phyloP scores from a whole-genome alignment of 1,284 basidiomycete species.

The Amylostereum areolatum region DNA sequence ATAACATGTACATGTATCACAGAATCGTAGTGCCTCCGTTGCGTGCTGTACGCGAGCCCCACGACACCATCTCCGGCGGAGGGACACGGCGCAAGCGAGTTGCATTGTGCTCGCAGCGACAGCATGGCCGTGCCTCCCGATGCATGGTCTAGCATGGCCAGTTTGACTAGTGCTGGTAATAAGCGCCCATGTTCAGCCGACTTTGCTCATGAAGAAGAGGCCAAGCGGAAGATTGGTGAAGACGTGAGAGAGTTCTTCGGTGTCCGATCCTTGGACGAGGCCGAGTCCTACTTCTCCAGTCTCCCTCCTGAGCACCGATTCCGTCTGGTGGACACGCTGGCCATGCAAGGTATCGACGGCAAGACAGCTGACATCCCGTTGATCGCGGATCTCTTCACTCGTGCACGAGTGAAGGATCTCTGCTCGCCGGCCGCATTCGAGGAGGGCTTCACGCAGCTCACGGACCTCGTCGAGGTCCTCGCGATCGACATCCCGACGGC shows the following conservation, averaged over 20 bases:
- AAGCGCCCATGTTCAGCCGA: too few relatives aligned
- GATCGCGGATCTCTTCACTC: slow-evolving; percentile 62
- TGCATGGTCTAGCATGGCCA: too few relatives aligned
- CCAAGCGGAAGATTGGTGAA: slow-evolving; percentile 76
- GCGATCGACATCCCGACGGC: slow-evolving; percentile 79
- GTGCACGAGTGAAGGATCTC: slow-evolving; percentile 45
- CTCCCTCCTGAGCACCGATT: slow-evolving; percentile 62
- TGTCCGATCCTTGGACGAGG: slow-evolving; percentile 77
- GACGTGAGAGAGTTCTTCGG: slow-evolving; percentile 74
- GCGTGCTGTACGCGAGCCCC: too few relatives aligned
- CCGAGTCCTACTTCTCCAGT: slow-evolving; percentile 73
- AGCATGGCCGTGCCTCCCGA: too few relatives aligned
- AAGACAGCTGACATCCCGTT: slow-evolving; percentile 79
- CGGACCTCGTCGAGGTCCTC: slow-evolving; percentile 69
- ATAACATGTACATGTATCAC: too few relatives aligned
- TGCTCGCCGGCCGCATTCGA: slow-evolving; percentile 53
- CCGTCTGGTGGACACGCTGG: slow-evolving; percentile 67
- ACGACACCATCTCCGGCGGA: too few relatives aligned
- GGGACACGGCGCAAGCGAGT: too few relatives aligned
- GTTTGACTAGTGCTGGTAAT: too few relatives aligned
- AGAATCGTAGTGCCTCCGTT: too few relatives aligned
- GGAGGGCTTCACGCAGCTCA: slow-evolving; percentile 45
- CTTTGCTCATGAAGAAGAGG: too few relatives aligned
- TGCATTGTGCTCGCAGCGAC: too few relatives aligned
- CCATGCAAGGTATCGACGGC: slow-evolving; percentile 63